These are phyloP conservation scores for Excoecaria agallocha DNA, from an alignment of 345 rosid species.

Conservation along the genomic window DNA sequence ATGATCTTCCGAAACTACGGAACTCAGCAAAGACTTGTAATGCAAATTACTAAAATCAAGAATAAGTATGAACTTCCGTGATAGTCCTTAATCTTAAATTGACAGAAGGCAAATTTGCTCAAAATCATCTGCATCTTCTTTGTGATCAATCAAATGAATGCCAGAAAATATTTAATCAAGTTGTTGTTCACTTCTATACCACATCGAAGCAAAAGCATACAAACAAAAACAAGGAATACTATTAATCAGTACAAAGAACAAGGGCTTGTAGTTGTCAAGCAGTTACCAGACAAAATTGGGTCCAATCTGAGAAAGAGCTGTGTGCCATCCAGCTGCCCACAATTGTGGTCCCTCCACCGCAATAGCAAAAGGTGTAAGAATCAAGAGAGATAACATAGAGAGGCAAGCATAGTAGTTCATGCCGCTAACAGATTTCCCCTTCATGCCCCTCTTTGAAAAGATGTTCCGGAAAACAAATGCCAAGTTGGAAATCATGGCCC, in stretches of 20 bases:
- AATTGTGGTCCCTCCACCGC: constrained; percentile 92
- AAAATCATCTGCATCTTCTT: neutral
- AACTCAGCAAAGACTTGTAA: neutral
- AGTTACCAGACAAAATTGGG: constrained; percentile 83
- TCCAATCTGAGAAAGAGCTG: constrained; percentile 68
- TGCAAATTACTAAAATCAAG: too few species aligned
- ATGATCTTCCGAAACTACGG: neutral
- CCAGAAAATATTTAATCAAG: neutral
- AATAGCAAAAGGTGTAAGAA: constrained; percentile 91
- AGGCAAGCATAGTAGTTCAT: constrained; percentile 93
- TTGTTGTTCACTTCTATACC: neutral
- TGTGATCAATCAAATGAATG: neutral
- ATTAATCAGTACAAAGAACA: neutral
- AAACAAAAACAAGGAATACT: neutral
- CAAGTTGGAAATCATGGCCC: constrained; percentile 95
- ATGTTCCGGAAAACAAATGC: constrained; percentile 95
- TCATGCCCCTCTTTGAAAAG: constrained; percentile 95
- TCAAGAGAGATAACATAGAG: constrained; percentile 76
- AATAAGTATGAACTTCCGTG: too few species aligned
- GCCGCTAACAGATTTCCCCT: constrained; percentile 74
- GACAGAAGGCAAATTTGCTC: neutral
- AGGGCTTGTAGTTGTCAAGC: neutral
- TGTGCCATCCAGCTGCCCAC: constrained; percentile 92
- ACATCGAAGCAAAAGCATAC: neutral
- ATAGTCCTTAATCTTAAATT: neutral